Conservation (phyloP, 164 flowering plant genomes). For the Liriodendron chinense region DNA sequence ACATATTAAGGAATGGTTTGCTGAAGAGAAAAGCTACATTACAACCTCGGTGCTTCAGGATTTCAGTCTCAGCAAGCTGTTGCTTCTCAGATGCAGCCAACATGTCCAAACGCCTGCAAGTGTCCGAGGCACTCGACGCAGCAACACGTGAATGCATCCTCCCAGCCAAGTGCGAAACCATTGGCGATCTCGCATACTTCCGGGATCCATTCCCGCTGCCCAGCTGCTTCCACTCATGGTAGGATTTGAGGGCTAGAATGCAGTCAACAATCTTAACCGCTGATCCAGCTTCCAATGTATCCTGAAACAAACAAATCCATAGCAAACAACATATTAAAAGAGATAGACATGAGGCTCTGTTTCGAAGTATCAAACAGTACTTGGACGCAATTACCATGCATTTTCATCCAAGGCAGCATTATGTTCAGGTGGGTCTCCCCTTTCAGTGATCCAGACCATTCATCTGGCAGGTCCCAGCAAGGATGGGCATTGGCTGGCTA, state of each 20-base stretch:
- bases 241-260: slow-evolving; percentile 68
- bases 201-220: slow-evolving; percentile 40
- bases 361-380: background rate
- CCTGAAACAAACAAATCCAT: slow-evolving; percentile 34
- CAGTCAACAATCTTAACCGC: slow-evolving; percentile 80
- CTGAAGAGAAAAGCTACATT: background rate
- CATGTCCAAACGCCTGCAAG: slow-evolving; percentile 65
- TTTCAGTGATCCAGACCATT: too few species aligned
- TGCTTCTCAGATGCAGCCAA: slow-evolving; percentile 31
- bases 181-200: slow-evolving; percentile 57
- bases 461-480: too few species aligned
- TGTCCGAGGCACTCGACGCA: slow-evolving; percentile 16
- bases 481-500: background rate
- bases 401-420: background rate
- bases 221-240: slow-evolving; percentile 69
- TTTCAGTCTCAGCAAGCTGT: slow-evolving; percentile 15
- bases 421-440: too few species aligned
- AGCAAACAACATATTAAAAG: background rate
- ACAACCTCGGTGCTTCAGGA: slow-evolving; percentile 40
- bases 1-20: background rate
- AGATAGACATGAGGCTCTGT: background rate
- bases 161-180: slow-evolving; percentile 38
- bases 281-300: slow-evolving; percentile 60
- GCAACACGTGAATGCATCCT: slow-evolving; percentile 28
- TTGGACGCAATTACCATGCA: background rate